phyloP scores from a whole-genome alignment of 2,329 filamentous ascomycete genomes.

The Zymoseptoria tritici region DNA sequence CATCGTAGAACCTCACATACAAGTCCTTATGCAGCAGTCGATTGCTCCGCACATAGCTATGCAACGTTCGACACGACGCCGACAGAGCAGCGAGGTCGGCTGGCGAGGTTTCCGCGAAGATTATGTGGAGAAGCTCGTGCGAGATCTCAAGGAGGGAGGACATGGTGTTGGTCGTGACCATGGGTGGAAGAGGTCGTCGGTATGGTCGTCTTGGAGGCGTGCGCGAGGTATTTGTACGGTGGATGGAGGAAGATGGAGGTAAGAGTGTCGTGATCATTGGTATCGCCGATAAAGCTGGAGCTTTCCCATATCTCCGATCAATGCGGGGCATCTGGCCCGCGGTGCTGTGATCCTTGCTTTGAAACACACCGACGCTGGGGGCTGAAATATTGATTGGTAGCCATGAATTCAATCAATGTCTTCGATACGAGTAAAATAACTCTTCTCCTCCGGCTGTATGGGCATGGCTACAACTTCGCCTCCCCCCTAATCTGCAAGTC shows the following conservation, averaged over 20 bases:
- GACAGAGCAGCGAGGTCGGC: constrained; percentile 49
- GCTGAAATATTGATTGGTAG: neutral
- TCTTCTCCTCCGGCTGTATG: no score
- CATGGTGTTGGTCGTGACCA: constrained; percentile 19
- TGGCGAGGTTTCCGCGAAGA: constrained; percentile 51
- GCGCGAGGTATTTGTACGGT: neutral
- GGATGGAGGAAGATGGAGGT: neutral
- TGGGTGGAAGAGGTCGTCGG: no score
- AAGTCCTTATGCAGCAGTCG: constrained; percentile 53
- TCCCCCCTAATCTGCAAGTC: constrained; percentile 15
- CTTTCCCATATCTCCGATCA: neutral
- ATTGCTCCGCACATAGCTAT: constrained; percentile 52
- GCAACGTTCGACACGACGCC: constrained; percentile 46
- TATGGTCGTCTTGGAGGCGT: no score
- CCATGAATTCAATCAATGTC: no score
- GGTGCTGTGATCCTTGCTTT: neutral
- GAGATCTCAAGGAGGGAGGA: constrained; percentile 44
- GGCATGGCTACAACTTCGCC: constrained; percentile 16
- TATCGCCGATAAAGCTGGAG: neutral
- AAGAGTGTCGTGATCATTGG: neutral
- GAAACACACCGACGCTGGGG: neutral
- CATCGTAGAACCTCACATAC: constrained; percentile 45
- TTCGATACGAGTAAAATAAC: no score
- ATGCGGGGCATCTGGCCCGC: neutral
- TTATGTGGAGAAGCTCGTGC: constrained; percentile 56